Conservation (phyloP, 2,329 filamentous ascomycete genomes). For the Seiridium cupressi region DNA sequence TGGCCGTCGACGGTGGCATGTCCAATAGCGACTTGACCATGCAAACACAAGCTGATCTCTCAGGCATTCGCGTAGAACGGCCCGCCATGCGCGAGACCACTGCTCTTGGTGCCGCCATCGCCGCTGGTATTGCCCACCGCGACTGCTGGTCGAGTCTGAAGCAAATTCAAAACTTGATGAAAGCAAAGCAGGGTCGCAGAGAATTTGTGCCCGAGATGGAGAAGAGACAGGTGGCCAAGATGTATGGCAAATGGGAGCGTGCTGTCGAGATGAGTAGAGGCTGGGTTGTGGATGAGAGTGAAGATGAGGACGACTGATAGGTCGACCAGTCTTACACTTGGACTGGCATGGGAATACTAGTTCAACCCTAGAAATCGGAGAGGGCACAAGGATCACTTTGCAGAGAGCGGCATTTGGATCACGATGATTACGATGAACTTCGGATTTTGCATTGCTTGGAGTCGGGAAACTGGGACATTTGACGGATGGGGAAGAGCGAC, state of each 20-base stretch:
- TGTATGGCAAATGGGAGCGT: conserved; percentile 54
- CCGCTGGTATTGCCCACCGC: conserved; percentile 75
- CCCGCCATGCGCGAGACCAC: conserved; percentile 91
- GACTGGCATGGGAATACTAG: no score
- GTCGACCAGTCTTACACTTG: neutral
- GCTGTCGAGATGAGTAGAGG: conserved; percentile 59
- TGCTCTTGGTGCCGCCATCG: conserved; percentile 82
- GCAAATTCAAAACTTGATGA: conserved; percentile 65
- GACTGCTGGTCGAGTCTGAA: conserved; percentile 76
- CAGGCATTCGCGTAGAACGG: conserved; percentile 76
- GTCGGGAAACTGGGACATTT: neutral
- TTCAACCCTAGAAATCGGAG: neutral
- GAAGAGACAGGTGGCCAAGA: conserved; percentile 34
- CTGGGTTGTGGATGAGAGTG: conserved; percentile 40
- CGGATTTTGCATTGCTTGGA: neutral
- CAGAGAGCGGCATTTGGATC: neutral
- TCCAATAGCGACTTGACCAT: conserved; percentile 87
- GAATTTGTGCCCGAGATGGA: conserved; percentile 68
- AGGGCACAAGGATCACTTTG: neutral
- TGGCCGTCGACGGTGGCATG: conserved; percentile 87
- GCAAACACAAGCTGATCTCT: conserved; percentile 87
- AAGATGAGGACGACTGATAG: conserved; percentile 18
- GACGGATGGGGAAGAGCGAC: neutral
- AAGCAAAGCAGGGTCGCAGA: conserved; percentile 66
- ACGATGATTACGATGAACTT: neutral